phyloP scores from a whole-genome alignment of 306 rosid genomes.

The Acmispon strigosus region DNA sequence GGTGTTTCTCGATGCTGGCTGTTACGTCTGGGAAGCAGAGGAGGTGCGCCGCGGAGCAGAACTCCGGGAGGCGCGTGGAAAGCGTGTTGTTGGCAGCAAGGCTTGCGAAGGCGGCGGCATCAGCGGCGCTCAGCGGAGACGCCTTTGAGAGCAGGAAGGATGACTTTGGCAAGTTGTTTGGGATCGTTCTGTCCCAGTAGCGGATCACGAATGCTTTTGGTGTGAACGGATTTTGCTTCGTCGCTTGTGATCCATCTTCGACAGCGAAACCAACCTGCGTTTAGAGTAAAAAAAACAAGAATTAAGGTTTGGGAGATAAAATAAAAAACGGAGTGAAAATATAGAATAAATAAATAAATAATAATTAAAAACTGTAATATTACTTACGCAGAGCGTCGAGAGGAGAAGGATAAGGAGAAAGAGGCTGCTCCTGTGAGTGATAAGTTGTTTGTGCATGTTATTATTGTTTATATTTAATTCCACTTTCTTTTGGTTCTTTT shows the following conservation, averaged over 20 bases:
- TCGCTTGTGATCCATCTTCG: slow-evolving; percentile 7
- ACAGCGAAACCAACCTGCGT: slow-evolving; percentile 60
- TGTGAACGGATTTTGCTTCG: slow-evolving; percentile 56
- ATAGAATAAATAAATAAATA: not conserved
- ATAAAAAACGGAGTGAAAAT: no score
- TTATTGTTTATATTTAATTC: not conserved
- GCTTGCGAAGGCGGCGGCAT: slow-evolving; percentile 52
- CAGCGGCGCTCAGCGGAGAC: slow-evolving; percentile 58
- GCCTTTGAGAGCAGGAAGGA: slow-evolving; percentile 63
- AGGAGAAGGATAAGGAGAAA: slow-evolving; percentile 33
- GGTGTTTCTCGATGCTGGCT: slow-evolving; percentile 62
- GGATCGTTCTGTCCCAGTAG: slow-evolving; percentile 90
- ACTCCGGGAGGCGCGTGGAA: slow-evolving; percentile 56
- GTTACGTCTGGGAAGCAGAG: slow-evolving; percentile 67
- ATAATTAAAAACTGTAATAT: not conserved
- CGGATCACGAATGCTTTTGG: slow-evolving; percentile 67
- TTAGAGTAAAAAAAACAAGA: not conserved
- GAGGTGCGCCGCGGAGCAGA: slow-evolving; percentile 76
- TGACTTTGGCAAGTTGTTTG: slow-evolving; percentile 47
- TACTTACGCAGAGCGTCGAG: slow-evolving; percentile 53
- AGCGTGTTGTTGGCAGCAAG: slow-evolving; percentile 60
- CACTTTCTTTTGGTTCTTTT: not conserved
- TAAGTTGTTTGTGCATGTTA: slow-evolving; percentile 16
- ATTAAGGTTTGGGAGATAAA: not conserved
- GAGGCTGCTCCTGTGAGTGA: slow-evolving; percentile 18